Evolutionary conservation across 106 monocot species (phyloP).

Genomic region (Iris macrosiphon): DNA sequence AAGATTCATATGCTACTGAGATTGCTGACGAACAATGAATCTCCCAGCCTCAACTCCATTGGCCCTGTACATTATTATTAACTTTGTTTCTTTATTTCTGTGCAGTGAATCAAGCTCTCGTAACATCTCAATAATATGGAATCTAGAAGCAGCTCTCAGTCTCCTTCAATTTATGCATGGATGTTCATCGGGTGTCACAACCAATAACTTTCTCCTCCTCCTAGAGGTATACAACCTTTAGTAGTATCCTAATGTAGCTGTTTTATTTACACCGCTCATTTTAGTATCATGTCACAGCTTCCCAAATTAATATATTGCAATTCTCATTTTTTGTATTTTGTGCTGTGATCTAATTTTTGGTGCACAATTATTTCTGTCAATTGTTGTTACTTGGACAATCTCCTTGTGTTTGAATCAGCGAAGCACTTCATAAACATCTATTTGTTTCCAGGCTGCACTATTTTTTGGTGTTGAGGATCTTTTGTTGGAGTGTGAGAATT

Average conservation of each 20-base stretch:
- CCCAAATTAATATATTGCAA: background rate
- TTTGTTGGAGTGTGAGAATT: slow-evolving; percentile 39
- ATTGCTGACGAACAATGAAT: no score
- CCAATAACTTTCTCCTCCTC: slow-evolving; percentile 26
- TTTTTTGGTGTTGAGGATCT: slow-evolving; percentile 60
- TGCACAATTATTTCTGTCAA: background rate
- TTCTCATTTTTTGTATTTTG: background rate
- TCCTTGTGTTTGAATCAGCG: background rate
- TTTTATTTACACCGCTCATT: no score
- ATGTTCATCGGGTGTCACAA: slow-evolving; percentile 5
- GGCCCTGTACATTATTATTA: background rate
- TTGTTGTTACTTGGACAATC: background rate
- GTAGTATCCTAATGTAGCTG: no score
- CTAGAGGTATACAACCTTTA: slow-evolving; percentile 36
- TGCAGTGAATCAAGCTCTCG: slow-evolving; percentile 43
- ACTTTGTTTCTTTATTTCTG: slow-evolving; percentile 10
- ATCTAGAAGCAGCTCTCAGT: slow-evolving; percentile 18
- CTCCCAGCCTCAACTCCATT: no score
- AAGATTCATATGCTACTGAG: no score
- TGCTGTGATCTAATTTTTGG: background rate
- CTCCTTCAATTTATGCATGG: slow-evolving; percentile 38
- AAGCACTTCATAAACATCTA: no score
- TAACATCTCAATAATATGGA: slow-evolving; percentile 27
- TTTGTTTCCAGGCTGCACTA: slow-evolving; percentile 39
- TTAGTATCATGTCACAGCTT: no score